A percentile compares a stretch with the other conserved stretches of the same genome.
phyloP scores from a whole-genome alignment of 805 yeast genomes.

The Kregervanrija fluxuum region DNA sequence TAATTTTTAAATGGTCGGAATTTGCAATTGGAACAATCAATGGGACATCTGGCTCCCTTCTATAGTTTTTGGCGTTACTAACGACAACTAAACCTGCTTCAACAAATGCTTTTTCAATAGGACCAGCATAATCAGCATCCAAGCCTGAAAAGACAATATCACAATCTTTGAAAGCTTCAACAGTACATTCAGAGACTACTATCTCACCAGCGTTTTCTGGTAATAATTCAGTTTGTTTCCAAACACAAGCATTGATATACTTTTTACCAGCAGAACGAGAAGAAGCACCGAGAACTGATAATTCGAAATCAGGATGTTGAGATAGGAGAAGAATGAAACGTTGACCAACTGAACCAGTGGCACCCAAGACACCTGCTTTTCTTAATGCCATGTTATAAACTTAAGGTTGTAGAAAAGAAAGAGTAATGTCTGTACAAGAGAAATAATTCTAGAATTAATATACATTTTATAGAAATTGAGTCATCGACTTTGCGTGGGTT shows the following conservation, averaged over 20 bases:
- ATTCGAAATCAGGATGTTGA: constrained; percentile 84
- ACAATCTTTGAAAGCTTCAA: constrained; percentile 76
- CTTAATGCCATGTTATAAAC: constrained; percentile 18
- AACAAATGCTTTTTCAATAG: constrained; percentile 77
- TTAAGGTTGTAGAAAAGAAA: too few species aligned
- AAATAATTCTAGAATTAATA: too few species aligned
- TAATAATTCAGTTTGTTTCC: constrained; percentile 87
- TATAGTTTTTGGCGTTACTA: constrained; percentile 94
- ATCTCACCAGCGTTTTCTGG: constrained; percentile 62
- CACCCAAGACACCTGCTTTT: constrained; percentile 89
- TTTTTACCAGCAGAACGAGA: constrained; percentile 87
- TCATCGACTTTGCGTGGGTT: too few species aligned
- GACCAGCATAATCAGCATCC: constrained; percentile 90
- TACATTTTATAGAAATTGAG: too few species aligned
- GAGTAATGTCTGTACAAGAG: too few species aligned
- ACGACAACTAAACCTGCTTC: constrained; percentile 78
- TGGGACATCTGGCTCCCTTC: constrained; percentile 84
- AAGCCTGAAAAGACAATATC: constrained; percentile 92
- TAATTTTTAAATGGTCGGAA: constrained; percentile 77
- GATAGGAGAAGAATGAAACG: constrained; percentile 81
- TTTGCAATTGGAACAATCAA: constrained; percentile 92
- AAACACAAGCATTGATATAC: constrained; percentile 77
- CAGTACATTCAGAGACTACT: constrained; percentile 69
- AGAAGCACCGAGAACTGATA: constrained; percentile 86
- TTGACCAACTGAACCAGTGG: constrained; percentile 98